Base-by-base conservation (phyloP, 2,329 filamentous ascomycete genomes). In the Lachnellula willkommii region DNA sequence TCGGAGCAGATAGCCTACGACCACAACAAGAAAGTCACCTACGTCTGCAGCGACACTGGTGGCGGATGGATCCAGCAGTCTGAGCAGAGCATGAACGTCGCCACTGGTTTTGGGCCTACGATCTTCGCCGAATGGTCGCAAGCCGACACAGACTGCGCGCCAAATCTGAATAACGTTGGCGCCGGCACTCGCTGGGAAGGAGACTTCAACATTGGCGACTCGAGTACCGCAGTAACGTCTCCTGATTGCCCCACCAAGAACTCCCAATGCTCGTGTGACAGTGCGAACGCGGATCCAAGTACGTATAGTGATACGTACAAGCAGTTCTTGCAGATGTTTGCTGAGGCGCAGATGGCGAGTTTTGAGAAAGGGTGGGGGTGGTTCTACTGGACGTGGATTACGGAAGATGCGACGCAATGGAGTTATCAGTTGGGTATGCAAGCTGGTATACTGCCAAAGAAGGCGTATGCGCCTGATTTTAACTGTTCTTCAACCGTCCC, bases 331-430 rank as follows among this genome's bases (percentile, higher is more conserved):
- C 81, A 83, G 62, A 89, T 89, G 73, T 97, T 97, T 73, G 94
- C 94, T 5, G 87, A 96, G 73, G 94, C 92, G 53, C 94, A 99
- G 75, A 99, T 99, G 90, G 80, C 87, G 65, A 89, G 86, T 57
- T 99, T 97, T 68, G 93, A 97, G 72, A 85, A 87, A 60, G 90
- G 89, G 5, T 94, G 89, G 87, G 94, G 94, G 49, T 99, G 94
- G 94, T 96, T 95, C 75, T 99, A 99, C 74, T 99, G 94, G 94
- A 97, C 92, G 36, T 95, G 94, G 93, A 83, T 91, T 73, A 96
- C 93, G 32, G 93, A 97, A 76, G 79, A 74, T 62, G 85, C 88
- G 49, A 78, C 85, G 57, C 90, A 96, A 74, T 99, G 94, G 94
- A 96, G 91, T 70, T 96, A 94, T 76, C 85, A 92, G 72, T 78